A percentile compares a stretch with the other conserved stretches of the same genome.
phyloP scores from a whole-genome alignment of 1,284 basidiomycete species.

The Gomphus bonarii region DNA sequence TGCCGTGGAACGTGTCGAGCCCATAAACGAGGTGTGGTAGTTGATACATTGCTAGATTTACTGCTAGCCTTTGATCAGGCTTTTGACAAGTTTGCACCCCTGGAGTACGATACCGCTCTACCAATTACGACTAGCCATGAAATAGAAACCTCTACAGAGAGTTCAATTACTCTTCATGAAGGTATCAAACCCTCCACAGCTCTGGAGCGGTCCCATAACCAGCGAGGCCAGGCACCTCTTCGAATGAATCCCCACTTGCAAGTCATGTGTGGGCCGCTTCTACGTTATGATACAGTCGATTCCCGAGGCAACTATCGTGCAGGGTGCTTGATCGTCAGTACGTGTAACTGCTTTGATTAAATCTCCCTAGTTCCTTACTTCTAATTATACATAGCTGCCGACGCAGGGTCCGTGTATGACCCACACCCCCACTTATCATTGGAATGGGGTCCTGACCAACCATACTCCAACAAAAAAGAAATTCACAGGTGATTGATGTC shows the following conservation, averaged over 20 bases:
- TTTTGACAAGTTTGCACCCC: constrained; percentile 40
- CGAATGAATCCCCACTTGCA: constrained; percentile 59
- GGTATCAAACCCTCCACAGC: constrained; percentile 27
- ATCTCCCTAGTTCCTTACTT: constrained; percentile 4
- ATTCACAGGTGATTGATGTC: not conserved
- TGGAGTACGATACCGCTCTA: constrained; percentile 16
- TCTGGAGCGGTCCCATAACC: constrained; percentile 49
- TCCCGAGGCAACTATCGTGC: constrained; percentile 71
- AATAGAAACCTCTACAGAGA: constrained; percentile 29
- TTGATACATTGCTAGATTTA: not conserved
- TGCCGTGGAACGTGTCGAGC: constrained; percentile 44
- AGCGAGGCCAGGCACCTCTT: constrained; percentile 30
- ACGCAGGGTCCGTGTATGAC: constrained; percentile 72
- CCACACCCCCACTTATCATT: constrained; percentile 70
- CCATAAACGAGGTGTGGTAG: constrained; percentile 31
- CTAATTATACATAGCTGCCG: constrained; percentile 39
- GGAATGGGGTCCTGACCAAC: constrained; percentile 58
- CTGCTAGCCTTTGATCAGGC: constrained; percentile 23
- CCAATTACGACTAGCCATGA: constrained; percentile 19
- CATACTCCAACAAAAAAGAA: constrained; percentile 6
- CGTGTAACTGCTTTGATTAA: constrained; percentile 24
- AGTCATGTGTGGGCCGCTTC: constrained; percentile 80
- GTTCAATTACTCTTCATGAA: constrained; percentile 1
- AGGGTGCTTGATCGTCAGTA: constrained; percentile 76
- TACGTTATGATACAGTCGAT: constrained; percentile 87